Conservation (phyloP, 129 eudicot species). For the Glebionis coronaria region DNA sequence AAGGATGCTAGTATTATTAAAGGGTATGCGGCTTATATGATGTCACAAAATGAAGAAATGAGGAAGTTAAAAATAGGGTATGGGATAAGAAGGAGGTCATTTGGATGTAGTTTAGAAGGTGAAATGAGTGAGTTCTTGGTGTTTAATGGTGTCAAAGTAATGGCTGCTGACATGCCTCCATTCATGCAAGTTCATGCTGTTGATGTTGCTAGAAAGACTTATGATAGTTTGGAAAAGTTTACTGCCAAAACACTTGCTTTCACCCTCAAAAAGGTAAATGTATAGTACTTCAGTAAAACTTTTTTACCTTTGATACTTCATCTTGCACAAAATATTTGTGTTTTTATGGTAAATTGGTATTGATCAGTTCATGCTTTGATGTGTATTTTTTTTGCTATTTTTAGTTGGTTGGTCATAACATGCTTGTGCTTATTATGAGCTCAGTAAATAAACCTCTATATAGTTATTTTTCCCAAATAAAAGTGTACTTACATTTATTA, state of each 20-base stretch:
- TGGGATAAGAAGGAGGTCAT: slow-evolving; percentile 50
- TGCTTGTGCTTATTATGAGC: too few species aligned
- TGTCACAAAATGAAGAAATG: slow-evolving; percentile 30
- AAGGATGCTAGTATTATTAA: slow-evolving; percentile 1
- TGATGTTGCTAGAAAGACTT: slow-evolving; percentile 66
- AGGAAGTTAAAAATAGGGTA: slow-evolving; percentile 30
- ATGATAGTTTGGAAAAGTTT: slow-evolving; percentile 85
- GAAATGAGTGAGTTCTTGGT: slow-evolving; percentile 66
- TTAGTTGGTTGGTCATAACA: too few species aligned
- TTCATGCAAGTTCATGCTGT: slow-evolving; percentile 90
- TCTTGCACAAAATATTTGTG: neutral
- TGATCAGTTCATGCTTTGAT: neutral
- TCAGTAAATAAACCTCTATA: too few species aligned
- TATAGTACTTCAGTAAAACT: too few species aligned
- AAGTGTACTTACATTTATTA: too few species aligned
- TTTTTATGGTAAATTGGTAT: neutral
- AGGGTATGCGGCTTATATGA: slow-evolving; percentile 13
- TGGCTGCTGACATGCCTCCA: slow-evolving; percentile 77
- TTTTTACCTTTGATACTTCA: neutral
- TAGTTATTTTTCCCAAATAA: too few species aligned
- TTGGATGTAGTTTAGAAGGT: slow-evolving; percentile 46
- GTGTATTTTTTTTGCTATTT: neutral
- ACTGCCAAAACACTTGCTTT: slow-evolving; percentile 72
- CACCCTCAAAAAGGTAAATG: slow-evolving; percentile 66
- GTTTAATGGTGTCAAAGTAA: slow-evolving; percentile 59